Evolutionary conservation across 2,329 filamentous ascomycete genomes (phyloP), one percentile per base, ranked within the genome.

Genomic region (Pseudogymnoascus sp.): DNA sequence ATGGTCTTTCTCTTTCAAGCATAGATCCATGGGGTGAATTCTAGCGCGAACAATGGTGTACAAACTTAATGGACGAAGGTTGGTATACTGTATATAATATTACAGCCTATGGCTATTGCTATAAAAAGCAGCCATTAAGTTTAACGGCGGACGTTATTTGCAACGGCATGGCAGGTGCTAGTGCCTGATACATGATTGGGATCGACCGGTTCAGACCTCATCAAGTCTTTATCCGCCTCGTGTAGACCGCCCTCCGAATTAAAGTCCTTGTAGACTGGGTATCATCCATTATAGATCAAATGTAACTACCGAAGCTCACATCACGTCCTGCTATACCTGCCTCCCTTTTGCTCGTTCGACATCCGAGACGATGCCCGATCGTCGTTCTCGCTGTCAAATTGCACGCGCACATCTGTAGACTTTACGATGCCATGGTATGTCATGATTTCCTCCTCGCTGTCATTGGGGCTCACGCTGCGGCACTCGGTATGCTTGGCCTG

Each of bases 391-490:
- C 25, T 56, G n/a, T 56, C 49, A 18, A 56, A 56, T 31, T 56
- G 49, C n/a, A 72, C 65, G 14, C 42, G 64, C 8, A 71, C 67
- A 49, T 76, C 71, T 1, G 72, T 78, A 7, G 74, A 76, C 69
- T 69, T 73, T 73, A 77, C 67, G 36, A 77, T 77, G 36, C 75
- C 75, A 56, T 76, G 74, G 65, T 76, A 73, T 3, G 73, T 73
- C 71, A 77, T 75, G 42, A 76, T 77, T 64, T 76, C 74, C 65
- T 77, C 75, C 65, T 77, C 73, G 14, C 71, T 75, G 1, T 70
- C 71, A 4, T 69, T 72, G 2, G 75, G 72, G 49, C 74, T 75
- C 16, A 67, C 67, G 9, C 71, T 69, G 31, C 74, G 69, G 34
- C 76, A 72, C 60, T 75, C 74, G 4, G 75, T 73, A n/a, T 36